phyloP scores from a whole-genome alignment of 2,329 filamentous ascomycete genomes.

The Aspergillus floridensis region DNA sequence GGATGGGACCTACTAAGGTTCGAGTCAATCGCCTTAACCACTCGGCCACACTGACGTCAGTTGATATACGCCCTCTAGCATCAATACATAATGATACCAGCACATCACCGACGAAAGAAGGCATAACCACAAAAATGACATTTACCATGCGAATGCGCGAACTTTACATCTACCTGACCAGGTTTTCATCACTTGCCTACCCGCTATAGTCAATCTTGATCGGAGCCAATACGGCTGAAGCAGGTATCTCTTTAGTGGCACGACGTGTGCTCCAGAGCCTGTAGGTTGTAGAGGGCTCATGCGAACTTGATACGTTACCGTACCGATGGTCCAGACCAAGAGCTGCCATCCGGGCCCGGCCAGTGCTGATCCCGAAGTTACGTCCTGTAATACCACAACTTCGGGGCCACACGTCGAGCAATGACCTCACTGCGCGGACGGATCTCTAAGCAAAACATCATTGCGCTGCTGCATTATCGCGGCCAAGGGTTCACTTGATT shows the following conservation, averaged over 20 bases:
- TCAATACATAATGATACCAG: too few relatives aligned
- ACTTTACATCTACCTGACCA: too few relatives aligned
- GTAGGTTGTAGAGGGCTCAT: not conserved
- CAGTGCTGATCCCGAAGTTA: not conserved
- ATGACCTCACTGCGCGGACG: conserved; percentile 2
- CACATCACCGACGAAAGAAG: too few relatives aligned
- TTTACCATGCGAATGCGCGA: too few relatives aligned
- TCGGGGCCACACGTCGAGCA: not conserved
- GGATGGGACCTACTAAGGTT: not conserved
- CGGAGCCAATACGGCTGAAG: not conserved
- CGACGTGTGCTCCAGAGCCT: not conserved
- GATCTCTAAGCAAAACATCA: too few relatives aligned
- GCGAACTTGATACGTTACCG: not conserved
- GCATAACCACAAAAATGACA: too few relatives aligned
- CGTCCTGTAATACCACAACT: not conserved
- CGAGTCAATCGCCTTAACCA: not conserved
- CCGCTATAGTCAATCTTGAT: too few relatives aligned
- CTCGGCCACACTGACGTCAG: not conserved
- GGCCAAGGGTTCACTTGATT: not conserved
- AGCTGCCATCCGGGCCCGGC: not conserved
- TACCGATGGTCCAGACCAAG: not conserved
- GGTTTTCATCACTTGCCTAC: rapidly evolving
- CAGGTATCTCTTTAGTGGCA: not conserved
- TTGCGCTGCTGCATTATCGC: not conserved
- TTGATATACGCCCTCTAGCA: not conserved